Conservation (phyloP, 192 early-diverging fungal genomes). For the Coemansia sp. region DNA sequence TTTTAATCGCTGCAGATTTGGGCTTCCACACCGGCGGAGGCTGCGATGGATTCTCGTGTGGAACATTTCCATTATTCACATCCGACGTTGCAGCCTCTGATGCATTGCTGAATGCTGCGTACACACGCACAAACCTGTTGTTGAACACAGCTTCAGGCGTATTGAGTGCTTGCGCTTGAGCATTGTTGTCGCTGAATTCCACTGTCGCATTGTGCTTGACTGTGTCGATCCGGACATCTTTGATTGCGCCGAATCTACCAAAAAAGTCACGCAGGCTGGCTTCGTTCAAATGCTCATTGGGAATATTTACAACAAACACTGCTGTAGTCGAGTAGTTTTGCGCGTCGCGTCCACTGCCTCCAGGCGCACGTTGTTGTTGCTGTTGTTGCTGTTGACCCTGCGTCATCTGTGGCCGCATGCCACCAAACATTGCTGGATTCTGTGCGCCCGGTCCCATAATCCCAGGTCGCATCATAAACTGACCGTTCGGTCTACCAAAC, state of each 20-base stretch:
- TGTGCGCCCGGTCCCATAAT: neutral
- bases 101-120: constrained; percentile 10
- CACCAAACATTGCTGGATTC: neutral
- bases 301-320: constrained; percentile 43
- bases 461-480: constrained; percentile 11
- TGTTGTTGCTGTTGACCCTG: neutral
- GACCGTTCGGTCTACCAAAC: constrained; percentile 1
- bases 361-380: constrained; percentile 3
- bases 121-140: constrained; percentile 45
- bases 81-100: neutral
- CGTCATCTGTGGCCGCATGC: constrained; percentile 4
- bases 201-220: constrained; percentile 20
- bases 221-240: constrained; percentile 21
- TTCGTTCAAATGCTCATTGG: constrained; percentile 25
- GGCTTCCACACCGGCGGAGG: constrained; percentile 32
- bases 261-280: constrained; percentile 29
- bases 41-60: constrained; percentile 3
- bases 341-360: neutral
- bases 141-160: constrained; percentile 47
- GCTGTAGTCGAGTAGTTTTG: constrained; percentile 23
- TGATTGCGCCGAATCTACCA: constrained; percentile 29
- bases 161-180: constrained; percentile 30
- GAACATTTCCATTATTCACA: neutral
- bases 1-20: constrained; percentile 47
- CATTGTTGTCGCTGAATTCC: constrained; percentile 18